Evolutionary conservation across 1,139 yeast species (phyloP), one percentile per base, ranked within the genome.

Genomic region (Suhomyces wounanorum): DNA sequence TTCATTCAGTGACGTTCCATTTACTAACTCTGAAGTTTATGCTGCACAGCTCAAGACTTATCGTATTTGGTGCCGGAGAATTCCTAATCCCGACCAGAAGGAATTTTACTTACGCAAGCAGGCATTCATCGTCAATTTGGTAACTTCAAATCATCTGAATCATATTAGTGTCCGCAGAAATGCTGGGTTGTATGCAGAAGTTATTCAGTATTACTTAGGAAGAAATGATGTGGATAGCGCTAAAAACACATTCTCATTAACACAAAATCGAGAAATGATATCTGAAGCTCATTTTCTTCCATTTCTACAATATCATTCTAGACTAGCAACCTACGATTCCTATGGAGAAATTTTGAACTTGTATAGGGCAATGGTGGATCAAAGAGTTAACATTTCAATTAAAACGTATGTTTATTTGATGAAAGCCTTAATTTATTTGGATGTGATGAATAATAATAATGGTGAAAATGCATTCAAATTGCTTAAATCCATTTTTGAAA

Each of bases 301-400:
- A 3, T 64, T 73, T 35, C 58, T 74, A 45, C 59, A 59, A 37
- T 59, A 55, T 54, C 65, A 61, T 59, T 61, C 60, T 14, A 53
- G 47, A 47, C 62, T 43, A 30, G 64, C 50, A 56, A 68, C 62
- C 50, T 67, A 62, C 58, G 70, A 61, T 40, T 61, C 61, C 13
- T 70, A 58, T 57, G 68, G 70, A 26, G 62, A 57, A 50, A 64
- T 71, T 7, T 60, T 74, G 51, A 60, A 65, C 11, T 33, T 77
- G 2, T 82, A 78, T 59, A 66, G 73, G 41, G 66, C 69, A 43
- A 73, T 81, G 77, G 72, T 71, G 2, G 63, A 64, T 3, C 58
- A 60, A 8, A 64, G 70, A 8, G 57, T 74, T 5, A 58, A 63
- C 0, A 60, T 76, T 2, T 64, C 72, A 9, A 64, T 81, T 0